Evolutionary conservation across 805 yeast species (phyloP).

Genomic region (Ogataea trehalophila): DNA sequence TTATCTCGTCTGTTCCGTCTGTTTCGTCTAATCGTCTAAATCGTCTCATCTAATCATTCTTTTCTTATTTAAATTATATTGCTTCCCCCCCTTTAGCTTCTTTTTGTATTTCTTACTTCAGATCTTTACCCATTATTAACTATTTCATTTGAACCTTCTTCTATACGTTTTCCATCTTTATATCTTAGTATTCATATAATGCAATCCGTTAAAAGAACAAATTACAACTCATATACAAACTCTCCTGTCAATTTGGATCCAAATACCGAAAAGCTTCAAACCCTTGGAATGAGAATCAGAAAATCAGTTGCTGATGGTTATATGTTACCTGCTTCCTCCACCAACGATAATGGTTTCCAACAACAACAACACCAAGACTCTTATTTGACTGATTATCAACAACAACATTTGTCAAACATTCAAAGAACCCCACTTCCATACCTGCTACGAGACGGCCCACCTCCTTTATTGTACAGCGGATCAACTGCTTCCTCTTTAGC

Average conservation of each 20-base stretch:
- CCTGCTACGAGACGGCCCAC: slow-evolving; percentile 34
- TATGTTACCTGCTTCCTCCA: slow-evolving; percentile 11
- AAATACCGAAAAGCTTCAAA: slow-evolving; percentile 38
- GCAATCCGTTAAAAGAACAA: slow-evolving; percentile 5
- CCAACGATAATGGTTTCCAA: neutral
- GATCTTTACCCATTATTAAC: no score
- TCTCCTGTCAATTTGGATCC: slow-evolving; percentile 5
- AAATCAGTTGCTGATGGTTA: slow-evolving; percentile 64
- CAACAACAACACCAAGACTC: slow-evolving; percentile 8
- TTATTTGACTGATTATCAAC: slow-evolving; percentile 11
- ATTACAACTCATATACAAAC: neutral
- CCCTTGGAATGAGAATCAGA: slow-evolving; percentile 69
- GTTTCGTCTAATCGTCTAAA: no score
- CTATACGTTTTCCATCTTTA: neutral
- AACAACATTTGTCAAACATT: slow-evolving; percentile 16
- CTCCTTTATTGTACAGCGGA: slow-evolving; percentile 37
- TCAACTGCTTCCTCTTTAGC: slow-evolving; percentile 43
- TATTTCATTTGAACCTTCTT: neutral
- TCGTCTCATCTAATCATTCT: no score
- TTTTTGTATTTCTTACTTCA: no score
- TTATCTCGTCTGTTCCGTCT: no score
- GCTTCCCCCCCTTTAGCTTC: no score
- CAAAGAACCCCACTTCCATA: slow-evolving; percentile 39
- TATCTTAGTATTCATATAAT: neutral
- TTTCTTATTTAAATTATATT: no score